These are phyloP conservation scores for Eleusine indica DNA, from an alignment of 176 grass and related monocot species.

Conservation along the genomic window DNA sequence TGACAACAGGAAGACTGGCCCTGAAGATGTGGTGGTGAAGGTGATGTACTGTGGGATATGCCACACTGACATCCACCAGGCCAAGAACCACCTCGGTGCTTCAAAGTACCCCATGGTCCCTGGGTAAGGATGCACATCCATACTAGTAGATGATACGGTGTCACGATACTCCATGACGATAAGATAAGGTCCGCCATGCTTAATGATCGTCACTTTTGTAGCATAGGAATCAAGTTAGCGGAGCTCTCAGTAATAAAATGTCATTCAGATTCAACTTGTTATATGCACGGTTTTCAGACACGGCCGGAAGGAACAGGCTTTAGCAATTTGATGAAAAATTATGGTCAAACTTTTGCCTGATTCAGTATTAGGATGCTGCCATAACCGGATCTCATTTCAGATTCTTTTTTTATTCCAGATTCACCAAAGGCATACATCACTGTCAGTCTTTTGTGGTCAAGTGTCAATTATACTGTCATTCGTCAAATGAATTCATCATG, in stretches of 20 bases:
- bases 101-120: constrained; percentile 99
- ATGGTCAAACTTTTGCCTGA: neutral
- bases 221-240: neutral
- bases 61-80: constrained; percentile 93
- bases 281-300: neutral
- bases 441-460: neutral
- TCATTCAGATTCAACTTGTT: neutral
- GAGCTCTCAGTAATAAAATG: neutral
- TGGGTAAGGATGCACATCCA: constrained; percentile 50
- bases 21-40: constrained; percentile 87
- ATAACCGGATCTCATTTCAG: neutral
- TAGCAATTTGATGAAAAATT: neutral
- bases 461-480: neutral
- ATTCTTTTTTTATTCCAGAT: neutral
- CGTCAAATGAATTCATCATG: neutral
- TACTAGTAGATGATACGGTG: neutral
- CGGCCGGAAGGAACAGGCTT: neutral
- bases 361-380: no score
- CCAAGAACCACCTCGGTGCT: constrained; percentile 84
- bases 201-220: neutral
- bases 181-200: neutral
- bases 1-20: constrained; percentile 65
- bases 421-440: neutral
- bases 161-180: neutral
- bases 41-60: constrained; percentile 88